phyloP scores from a whole-genome alignment of 2,329 filamentous ascomycete species.

The Escovopsis sp. region DNA sequence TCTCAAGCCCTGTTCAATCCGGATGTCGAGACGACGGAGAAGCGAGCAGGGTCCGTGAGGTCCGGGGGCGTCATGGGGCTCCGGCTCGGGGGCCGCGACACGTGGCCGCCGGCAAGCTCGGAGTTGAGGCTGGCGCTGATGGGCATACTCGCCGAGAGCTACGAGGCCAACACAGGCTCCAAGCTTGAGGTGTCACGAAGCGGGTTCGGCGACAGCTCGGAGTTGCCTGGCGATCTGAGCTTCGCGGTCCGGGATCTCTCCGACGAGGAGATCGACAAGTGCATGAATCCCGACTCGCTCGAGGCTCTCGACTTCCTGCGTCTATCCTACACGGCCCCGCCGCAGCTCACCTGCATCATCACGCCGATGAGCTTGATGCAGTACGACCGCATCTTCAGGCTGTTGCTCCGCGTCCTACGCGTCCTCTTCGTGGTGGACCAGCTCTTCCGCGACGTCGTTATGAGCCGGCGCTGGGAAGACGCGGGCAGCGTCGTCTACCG shows the following conservation, averaged over 20 bases:
- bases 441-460: slow-evolving; percentile 41
- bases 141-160: slow-evolving; percentile 68
- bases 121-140: slow-evolving; percentile 82
- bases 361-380: slow-evolving; percentile 55
- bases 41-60: slow-evolving; percentile 51
- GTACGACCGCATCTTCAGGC: slow-evolving; percentile 75
- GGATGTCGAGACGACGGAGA: slow-evolving; percentile 65
- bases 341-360: slow-evolving; percentile 58
- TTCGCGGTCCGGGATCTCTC: slow-evolving; percentile 77
- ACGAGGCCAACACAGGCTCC: slow-evolving; percentile 22
- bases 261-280: slow-evolving; percentile 63
- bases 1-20: slow-evolving; percentile 76
- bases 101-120: slow-evolving; percentile 87
- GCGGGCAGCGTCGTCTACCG: slow-evolving; percentile 29
- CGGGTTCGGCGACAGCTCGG: slow-evolving; percentile 16
- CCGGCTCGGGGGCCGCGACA: slow-evolving; percentile 63
- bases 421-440: slow-evolving; percentile 63
- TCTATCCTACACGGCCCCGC: slow-evolving; percentile 66
- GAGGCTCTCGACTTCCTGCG: slow-evolving; percentile 89
- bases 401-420: slow-evolving; percentile 61
- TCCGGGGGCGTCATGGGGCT: slow-evolving; percentile 65
- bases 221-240: slow-evolving; percentile 55
- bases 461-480: slow-evolving; percentile 19
- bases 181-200: slow-evolving; percentile 12
- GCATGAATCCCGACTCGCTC: slow-evolving; percentile 68